Evolutionary conservation across 116 monocot species (phyloP).

Genomic region (Trichopus zeylanicus): DNA sequence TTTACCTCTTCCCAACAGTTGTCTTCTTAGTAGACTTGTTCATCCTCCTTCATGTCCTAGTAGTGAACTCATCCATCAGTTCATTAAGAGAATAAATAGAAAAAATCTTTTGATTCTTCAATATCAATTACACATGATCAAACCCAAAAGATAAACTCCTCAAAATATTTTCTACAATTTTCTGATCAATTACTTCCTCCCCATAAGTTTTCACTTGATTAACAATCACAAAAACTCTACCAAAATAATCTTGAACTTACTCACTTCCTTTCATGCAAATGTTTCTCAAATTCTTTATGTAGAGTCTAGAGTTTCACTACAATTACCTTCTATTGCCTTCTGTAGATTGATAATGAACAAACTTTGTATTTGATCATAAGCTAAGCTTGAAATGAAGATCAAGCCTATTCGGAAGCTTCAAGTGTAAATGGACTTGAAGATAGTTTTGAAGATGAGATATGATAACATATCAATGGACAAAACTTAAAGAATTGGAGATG

Average conservation of each 20-base stretch:
- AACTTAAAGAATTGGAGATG: no score
- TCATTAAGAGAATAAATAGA: slow-evolving; percentile 10
- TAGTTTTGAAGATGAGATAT: no score
- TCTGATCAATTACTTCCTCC: slow-evolving; percentile 2
- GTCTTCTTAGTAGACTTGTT: slow-evolving; percentile 4
- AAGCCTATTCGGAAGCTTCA: no score
- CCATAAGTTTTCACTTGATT: slow-evolving; percentile 6
- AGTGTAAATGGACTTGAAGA: no score
- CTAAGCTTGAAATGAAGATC: no score
- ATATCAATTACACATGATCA: slow-evolving; percentile 18
- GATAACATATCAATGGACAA: no score
- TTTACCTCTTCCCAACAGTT: slow-evolving; percentile 8
- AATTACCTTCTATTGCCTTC: no score
- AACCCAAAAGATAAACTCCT: slow-evolving; percentile 11
- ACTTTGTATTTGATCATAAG: no score
- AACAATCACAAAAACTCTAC: slow-evolving; percentile 4
- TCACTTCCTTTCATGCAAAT: slow-evolving; percentile 2
- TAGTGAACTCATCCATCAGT: no score
- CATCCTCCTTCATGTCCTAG: slow-evolving; percentile 7
- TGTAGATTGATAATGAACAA: no score
- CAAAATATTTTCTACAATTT: slow-evolving; percentile 15
- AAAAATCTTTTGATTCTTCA: slow-evolving; percentile 13
- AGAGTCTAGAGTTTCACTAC: neutral
- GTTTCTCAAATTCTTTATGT: no score
- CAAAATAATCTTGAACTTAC: slow-evolving; percentile 1